Evolutionary conservation across 805 yeast species (phyloP).

Genomic region (Sugiyamaella smithiae): DNA sequence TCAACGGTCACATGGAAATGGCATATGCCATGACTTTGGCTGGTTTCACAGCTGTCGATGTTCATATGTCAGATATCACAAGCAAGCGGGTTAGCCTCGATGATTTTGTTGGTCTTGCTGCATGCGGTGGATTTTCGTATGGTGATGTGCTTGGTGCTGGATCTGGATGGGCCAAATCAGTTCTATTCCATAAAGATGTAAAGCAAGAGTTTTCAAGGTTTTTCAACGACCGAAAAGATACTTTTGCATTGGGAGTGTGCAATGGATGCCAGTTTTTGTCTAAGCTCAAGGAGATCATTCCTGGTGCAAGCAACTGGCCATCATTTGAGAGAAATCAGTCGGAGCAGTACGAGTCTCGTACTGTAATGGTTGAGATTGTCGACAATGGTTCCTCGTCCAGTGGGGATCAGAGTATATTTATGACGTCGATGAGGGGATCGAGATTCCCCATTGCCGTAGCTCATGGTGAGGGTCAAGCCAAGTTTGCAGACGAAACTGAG

Average conservation of each 20-base stretch:
- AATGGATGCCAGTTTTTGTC: constrained; percentile 97
- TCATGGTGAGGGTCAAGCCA: constrained; percentile 96
- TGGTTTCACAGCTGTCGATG: constrained; percentile 91
- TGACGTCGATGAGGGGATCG: constrained; percentile 90
- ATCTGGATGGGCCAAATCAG: constrained; percentile 98
- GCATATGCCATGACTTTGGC: constrained; percentile 95
- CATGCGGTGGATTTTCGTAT: constrained; percentile 98
- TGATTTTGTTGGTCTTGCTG: constrained; percentile 89
- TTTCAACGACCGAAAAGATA: constrained; percentile 82
- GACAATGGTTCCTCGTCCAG: constrained; percentile 47
- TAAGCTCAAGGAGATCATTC: constrained; percentile 78
- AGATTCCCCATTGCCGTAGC: constrained; percentile 95
- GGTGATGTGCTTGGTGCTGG: constrained; percentile 99
- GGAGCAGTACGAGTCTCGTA: constrained; percentile 97
- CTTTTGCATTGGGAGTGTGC: constrained; percentile 97
- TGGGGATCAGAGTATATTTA: constrained; percentile 55
- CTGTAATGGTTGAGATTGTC: constrained; percentile 77
- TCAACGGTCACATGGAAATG: constrained; percentile 97
- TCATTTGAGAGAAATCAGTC: constrained; percentile 84
- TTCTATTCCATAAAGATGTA: constrained; percentile 74
- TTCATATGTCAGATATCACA: constrained; percentile 92
- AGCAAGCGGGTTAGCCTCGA: constrained; percentile 67
- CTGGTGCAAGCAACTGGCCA: constrained; percentile 96
- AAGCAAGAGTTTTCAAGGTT: constrained; percentile 73
- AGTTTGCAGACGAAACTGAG: constrained; percentile 50